Base-by-base conservation (phyloP, 441 rosid species). In the Omphalea diandra region DNA sequence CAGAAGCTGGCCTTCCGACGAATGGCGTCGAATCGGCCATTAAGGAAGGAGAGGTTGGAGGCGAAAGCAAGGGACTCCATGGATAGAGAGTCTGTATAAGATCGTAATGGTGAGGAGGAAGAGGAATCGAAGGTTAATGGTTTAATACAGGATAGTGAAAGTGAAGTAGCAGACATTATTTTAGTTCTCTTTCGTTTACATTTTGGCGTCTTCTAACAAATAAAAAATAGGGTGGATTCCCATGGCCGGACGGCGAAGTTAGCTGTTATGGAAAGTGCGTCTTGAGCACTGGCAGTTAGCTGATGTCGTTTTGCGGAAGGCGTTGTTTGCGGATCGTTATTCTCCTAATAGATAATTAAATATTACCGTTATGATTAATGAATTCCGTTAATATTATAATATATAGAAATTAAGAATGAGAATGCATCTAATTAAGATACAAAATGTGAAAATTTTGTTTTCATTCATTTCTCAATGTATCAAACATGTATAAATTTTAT, bases 11-110 rank as follows among this genome's bases (percentile, higher is more conserved):
- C 0, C 36, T 27, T 27, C 52, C 36, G 26, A 15, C 61, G 38
- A 31, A 60, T 70, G 63, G 49, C 68, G 67, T 59, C 72, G 68
- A 41, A 69, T 54, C 65, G 46, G n/a, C n/a, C n/a, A n/a, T n/a
- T n/a, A 14, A 58, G 74, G 44, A 74, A 41, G 54, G 73, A 62
- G 40, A 83, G 55, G 71, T 63, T 69, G 26, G 84, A 75, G 54
- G 74, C 41, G 73, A 66, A 71, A 31, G 76, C 71, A 65, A 79
- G 73, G 10, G 90, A 83, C 38, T 84, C 82, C 97, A 90, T 88
- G 54, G 63, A 44, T 27, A 35, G 15, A 47, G 44, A 54, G n/a
- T n/a, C n/a, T n/a, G n/a, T n/a, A 27, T 54, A 9, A 49, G 1
- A 20, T 18, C 49, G 5, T 12, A 27, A 71, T 50, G 62, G 24